Conservation (phyloP, 148 eudicot genomes). For the Amaranthus cruentus region DNA sequence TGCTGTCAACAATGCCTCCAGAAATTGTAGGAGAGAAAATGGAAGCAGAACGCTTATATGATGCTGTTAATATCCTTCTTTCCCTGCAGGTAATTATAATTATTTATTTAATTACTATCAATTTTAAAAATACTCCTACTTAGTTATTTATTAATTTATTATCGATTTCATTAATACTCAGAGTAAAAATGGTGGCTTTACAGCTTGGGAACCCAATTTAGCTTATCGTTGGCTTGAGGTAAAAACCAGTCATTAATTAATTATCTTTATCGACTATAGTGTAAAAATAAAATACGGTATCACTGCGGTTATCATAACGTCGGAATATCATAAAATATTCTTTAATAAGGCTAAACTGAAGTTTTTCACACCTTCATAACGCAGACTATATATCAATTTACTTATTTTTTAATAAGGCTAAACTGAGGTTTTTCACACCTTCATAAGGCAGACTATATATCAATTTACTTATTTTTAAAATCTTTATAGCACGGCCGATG, state of each 20-base stretch:
- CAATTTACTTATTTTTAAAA: no score
- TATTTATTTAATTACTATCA: no score
- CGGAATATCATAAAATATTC: neutral
- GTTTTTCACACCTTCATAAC: no score
- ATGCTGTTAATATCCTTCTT: conserved; percentile 62
- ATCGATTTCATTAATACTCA: neutral
- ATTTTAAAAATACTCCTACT: neutral
- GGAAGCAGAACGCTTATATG: conserved; percentile 38
- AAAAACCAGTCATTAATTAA: no score
- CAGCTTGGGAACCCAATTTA: conserved; percentile 54
- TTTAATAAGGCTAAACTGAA: neutral
- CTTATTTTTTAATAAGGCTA: neutral
- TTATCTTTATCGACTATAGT: no score
- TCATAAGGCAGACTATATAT: no score
- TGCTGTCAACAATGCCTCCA: conserved; percentile 43
- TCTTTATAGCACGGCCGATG: no score
- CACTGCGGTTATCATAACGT: no score
- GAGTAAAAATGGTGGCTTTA: conserved; percentile 50
- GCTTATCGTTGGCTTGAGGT: conserved; percentile 55
- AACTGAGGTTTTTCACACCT: no score
- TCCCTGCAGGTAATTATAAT: conserved; percentile 42
- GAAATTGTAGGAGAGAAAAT: conserved; percentile 45
- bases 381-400: neutral
- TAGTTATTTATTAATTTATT: neutral
- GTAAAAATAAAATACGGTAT: no score